Conservation (phyloP, 371 early-diverging fungal species). For the Lichtheimia ramosa region DNA sequence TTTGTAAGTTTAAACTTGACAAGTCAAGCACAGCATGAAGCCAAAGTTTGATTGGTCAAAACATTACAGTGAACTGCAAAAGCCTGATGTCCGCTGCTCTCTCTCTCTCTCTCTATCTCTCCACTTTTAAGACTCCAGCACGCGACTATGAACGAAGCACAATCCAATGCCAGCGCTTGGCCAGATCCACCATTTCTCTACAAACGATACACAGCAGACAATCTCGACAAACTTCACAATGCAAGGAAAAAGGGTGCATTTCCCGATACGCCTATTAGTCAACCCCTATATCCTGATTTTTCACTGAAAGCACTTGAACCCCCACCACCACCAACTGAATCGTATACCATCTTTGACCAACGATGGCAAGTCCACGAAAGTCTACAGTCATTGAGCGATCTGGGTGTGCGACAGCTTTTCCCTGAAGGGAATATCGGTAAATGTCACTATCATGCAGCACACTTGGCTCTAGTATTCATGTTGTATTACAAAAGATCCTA, state of each 20-base stretch:
- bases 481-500: conserved; percentile 54
- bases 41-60: too few relatives aligned
- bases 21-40: too few relatives aligned
- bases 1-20: too few relatives aligned
- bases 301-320: conserved; percentile 52
- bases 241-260: conserved; percentile 22
- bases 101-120: too few relatives aligned
- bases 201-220: conserved; percentile 64
- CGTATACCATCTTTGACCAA: conserved; percentile 72
- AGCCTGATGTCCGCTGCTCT: too few relatives aligned
- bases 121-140: too few relatives aligned
- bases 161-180: conserved; percentile 52
- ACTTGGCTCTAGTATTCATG: background rate
- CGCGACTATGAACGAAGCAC: conserved; percentile 10
- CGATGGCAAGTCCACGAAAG: conserved; percentile 69
- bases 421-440: conserved; percentile 57
- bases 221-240: conserved; percentile 45
- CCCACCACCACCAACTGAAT: conserved; percentile 61
- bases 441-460: background rate
- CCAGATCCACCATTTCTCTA: conserved; percentile 73
- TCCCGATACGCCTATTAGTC: conserved; percentile 25
- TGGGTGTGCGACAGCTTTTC: conserved; percentile 68
- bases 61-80: too few relatives aligned
- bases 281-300: conserved; percentile 49
- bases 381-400: conserved; percentile 62